Evolutionary conservation across 371 early-diverging fungal genomes (phyloP), one percentile per base, ranked within the genome.

Genomic region (Mucor indicus): DNA sequence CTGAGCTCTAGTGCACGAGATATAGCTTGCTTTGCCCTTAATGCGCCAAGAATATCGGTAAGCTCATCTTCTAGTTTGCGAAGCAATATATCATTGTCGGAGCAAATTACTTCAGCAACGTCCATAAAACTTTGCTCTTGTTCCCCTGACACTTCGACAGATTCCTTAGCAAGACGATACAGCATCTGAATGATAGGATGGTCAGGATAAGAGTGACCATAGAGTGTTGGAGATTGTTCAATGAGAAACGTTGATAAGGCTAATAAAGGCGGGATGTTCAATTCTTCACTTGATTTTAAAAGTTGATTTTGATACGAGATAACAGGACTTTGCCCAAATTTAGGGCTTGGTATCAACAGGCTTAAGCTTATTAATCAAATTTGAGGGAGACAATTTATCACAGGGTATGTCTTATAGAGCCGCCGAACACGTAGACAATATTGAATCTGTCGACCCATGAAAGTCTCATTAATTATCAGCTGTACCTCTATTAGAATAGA

Each of bases 41-140:
- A n/a, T n/a, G n/a, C n/a, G n/a, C n/a, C n/a, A n/a, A n/a, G n/a
- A n/a, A n/a, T n/a, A n/a, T n/a, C n/a, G n/a, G n/a, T n/a, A n/a
- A n/a, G n/a, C n/a, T n/a, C n/a, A n/a, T n/a, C n/a, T n/a, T n/a
- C n/a, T n/a, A n/a, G n/a, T n/a, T n/a, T n/a, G n/a, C n/a, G n/a
- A n/a, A n/a, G n/a, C n/a, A n/a, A n/a, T n/a, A n/a, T n/a, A n/a
- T 52, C 45, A 36, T 40, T 52, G 40, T 45, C 45, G 39, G 53
- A 19, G 23, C 46, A 52, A 52, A 52, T 52, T n/a, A 45, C 44
- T 27, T 52, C 46, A 42, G 32, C 40, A 25, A 35, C 35, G 38
- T 17, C 30, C 38, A 23, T 33, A 44, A 52, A 39, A 45, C 39
- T 29, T 52, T 31, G 31, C 39, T 23, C 38, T 39, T 45, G 36